Evolutionary conservation across 129 eudicot species (phyloP).

Genomic region (Artemisia tridentata): DNA sequence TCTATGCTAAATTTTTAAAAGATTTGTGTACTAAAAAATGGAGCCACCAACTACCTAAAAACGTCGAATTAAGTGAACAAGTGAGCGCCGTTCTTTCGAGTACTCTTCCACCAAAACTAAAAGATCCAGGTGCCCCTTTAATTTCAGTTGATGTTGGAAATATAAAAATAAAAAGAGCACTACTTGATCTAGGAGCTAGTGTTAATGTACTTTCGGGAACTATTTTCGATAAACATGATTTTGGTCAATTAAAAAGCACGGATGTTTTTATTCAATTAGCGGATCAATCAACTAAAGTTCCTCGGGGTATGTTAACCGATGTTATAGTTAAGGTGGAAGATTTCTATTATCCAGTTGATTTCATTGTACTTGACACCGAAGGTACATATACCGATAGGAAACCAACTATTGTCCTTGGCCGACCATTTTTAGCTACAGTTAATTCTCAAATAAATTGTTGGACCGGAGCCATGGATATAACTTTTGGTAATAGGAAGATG

Average conservation of each 20-base stretch:
- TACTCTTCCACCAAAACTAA: not conserved
- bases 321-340: not conserved
- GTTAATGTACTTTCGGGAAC: not conserved
- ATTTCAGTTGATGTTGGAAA: not conserved
- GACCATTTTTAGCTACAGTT: not conserved
- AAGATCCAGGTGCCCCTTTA: not conserved
- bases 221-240: too few species aligned
- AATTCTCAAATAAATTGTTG: not conserved
- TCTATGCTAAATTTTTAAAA: not conserved
- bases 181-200: slow-evolving; percentile 3
- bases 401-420: not conserved
- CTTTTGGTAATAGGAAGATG: not conserved
- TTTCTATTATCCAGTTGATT: not conserved
- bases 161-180: not conserved
- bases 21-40: not conserved
- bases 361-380: not conserved
- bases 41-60: not conserved
- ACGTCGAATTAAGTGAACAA: too few species aligned
- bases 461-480: not conserved
- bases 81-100: not conserved
- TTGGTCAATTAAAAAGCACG: not conserved
- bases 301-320: not conserved
- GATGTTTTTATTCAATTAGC: not conserved
- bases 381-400: not conserved
- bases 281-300: not conserved